Base-by-base conservation (phyloP, 2,329 filamentous ascomycete genomes). In the Scortechinia acanthostroma region DNA sequence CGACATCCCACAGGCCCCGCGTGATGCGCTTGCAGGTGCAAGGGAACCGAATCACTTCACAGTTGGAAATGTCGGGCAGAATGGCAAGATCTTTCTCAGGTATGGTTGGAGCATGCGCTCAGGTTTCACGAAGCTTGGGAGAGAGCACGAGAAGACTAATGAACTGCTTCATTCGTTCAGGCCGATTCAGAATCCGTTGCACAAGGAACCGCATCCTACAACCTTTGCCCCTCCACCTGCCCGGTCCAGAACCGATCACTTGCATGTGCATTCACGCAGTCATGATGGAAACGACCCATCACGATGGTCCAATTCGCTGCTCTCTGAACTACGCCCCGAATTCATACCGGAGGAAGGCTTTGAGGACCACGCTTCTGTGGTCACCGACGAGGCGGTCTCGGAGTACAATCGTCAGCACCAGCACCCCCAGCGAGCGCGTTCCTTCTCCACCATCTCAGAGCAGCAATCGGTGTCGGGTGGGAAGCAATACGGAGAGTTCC, bases 41-140 rank as follows among this genome's bases (percentile, higher is more conserved):
- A 10, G 35, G 35, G 17, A 19, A 40, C 13, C 10, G 6, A 6
- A 6, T 10, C 35, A 40, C 20, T 40, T 40, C 35, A 40, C 35
- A 6, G 35, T 40, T 6, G 35, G 35, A 10, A 40, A 17, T 17
- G 35, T 40, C 35, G 35, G 35, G 6, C 35, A 40, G 17, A 40
- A 40, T 19, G 35, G 35, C 10, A 40, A 40, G 17, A 40, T 40
- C 6, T 40, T 40, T 40, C 35, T 40, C 17, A 40, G 35, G 35
- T 40, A 40, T 19, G 6, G 17, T 40, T 19, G 6, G n/a, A n/a
- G n/a, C n/a, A n/a, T n/a, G n/a, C n/a, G n/a, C n/a, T n/a, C n/a
- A n/a, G n/a, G n/a, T n/a, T n/a, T n/a, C n/a, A n/a, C n/a, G n/a
- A n/a, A n/a, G n/a, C n/a, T n/a, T n/a, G n/a, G n/a, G 25, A 30